These are phyloP conservation scores for Brassica nigra DNA, from an alignment of 345 rosid genomes.

Conservation along the genomic window DNA sequence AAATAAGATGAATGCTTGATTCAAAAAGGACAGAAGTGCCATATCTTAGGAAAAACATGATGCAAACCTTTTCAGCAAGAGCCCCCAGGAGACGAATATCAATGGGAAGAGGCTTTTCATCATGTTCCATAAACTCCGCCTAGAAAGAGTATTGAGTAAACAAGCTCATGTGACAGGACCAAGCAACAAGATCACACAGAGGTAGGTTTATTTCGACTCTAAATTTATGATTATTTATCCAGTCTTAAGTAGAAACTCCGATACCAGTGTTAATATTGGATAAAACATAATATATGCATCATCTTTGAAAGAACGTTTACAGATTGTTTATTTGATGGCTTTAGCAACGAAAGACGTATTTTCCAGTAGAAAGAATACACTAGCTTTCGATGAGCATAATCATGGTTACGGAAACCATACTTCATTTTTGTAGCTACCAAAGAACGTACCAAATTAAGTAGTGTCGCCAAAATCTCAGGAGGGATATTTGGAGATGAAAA, in stretches of 20 bases:
- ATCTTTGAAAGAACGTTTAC: conserved; percentile 1
- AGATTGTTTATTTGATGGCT: conserved; percentile 14
- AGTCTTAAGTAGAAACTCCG: conserved; percentile 3
- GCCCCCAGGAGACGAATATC: conserved; percentile 98
- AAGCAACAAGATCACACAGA: conserved; percentile 17
- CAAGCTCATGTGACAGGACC: conserved; percentile 23
- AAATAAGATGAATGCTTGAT: conserved; percentile 18
- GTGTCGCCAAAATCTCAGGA: conserved; percentile 96
- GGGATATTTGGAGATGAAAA: conserved; percentile 97
- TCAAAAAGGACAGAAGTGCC: conserved; percentile 12
- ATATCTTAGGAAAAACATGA: conserved; percentile 22
- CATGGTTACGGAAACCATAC: conserved; percentile 14
- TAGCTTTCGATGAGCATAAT: conserved; percentile 16
- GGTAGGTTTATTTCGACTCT: conserved; percentile 3
- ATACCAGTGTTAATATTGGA: conserved; percentile 6
- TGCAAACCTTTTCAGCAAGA: conserved; percentile 90
- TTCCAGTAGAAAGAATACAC: conserved; percentile 15
- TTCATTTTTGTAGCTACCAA: conserved; percentile 13
- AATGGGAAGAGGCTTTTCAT: conserved; percentile 96
- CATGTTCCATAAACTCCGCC: conserved; percentile 99
- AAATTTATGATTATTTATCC: conserved; percentile 1
- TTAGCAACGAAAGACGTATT: conserved; percentile 13
- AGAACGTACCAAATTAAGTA: conserved; percentile 75
- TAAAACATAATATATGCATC: neutral
- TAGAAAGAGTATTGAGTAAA: conserved; percentile 39